These are phyloP conservation scores for Tetrahymena malaccensis DNA, from an alignment of 73 alveolate species.

Conservation along the genomic window DNA sequence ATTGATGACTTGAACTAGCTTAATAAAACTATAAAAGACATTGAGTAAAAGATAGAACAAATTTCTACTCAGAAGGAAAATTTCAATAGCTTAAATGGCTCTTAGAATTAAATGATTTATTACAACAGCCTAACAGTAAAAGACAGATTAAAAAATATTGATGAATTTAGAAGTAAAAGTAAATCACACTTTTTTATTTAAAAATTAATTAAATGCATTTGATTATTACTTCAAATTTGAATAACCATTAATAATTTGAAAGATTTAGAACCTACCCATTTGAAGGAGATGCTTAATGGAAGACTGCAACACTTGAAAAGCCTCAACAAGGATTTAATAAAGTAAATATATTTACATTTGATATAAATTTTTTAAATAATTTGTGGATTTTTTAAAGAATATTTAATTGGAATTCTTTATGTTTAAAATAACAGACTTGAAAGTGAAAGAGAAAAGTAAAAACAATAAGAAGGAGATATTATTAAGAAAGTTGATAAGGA, in stretches of 20 bases:
- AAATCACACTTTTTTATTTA: not conserved
- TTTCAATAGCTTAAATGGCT: not conserved
- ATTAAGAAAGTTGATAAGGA: not conserved
- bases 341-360: not conserved
- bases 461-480: not conserved
- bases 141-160: not conserved
- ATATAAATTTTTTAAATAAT: not conserved
- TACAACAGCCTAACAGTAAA: not conserved
- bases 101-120: not conserved
- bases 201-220: too few species aligned
- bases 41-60: not conserved
- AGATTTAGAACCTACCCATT: not conserved
- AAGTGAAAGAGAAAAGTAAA: not conserved
- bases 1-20: not conserved
- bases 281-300: not conserved
- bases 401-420: not conserved
- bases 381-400: not conserved
- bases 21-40: not conserved
- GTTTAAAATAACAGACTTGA: not conserved
- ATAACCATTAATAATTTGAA: not conserved
- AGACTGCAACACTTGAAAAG: not conserved
- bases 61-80: not conserved
- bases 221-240: too few species aligned
- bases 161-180: not conserved
- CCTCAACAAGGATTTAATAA: not conserved